Base-by-base conservation (phyloP, 2,329 filamentous ascomycete species). In the Exophiala bonariae region DNA sequence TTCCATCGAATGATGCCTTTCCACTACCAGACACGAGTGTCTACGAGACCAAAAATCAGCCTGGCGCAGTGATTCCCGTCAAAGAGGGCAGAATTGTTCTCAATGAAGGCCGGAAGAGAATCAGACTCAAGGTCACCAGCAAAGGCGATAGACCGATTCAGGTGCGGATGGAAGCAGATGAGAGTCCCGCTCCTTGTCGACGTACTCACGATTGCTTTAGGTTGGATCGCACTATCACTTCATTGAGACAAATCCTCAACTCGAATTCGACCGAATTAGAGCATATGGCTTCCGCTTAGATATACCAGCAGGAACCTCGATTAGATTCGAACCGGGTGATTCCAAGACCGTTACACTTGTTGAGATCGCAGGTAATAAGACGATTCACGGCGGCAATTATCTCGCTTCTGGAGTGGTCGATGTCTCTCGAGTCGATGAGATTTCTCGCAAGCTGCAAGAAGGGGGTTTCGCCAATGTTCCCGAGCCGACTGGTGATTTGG, bases 191-290 rank as follows among this genome's bases (percentile, higher is more conserved):
- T 5, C 22, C 22, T 28, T 46, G 19, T 5, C 32, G 14, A 19
- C 34, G 34, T 54, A 30, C 38, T 11, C 9, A 23, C 22, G 3
- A 23, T 18, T 13, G 38, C 4, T 3, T 10, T 59, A 83, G 79
- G 78, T 88, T 50, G 92, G 92, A 23, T 95, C 89, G 23, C 92
- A 97, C 70, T 97, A 96, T 67, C 92, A 96, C 70, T 95, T 97
- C 66, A 82, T 95, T 62, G 92, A 97, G 73, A 86, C 84, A n/a
- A 97, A 97, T 68, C 88, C 90, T 0, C 82, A 88, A 66, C 78
- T 97, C 41, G 81, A 87, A 52, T 97, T 97, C 66, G 92, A 97
- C 69, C 87, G 92, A 19, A 73, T 81, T 40, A 82, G 81, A 57
- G 82, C 90, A 1, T 93, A 93, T 62, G 92, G 92, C 4, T 95